Evolutionary conservation across 192 early-diverging fungal genomes (phyloP).

Genomic region (Globomyces pollinis-pini): DNA sequence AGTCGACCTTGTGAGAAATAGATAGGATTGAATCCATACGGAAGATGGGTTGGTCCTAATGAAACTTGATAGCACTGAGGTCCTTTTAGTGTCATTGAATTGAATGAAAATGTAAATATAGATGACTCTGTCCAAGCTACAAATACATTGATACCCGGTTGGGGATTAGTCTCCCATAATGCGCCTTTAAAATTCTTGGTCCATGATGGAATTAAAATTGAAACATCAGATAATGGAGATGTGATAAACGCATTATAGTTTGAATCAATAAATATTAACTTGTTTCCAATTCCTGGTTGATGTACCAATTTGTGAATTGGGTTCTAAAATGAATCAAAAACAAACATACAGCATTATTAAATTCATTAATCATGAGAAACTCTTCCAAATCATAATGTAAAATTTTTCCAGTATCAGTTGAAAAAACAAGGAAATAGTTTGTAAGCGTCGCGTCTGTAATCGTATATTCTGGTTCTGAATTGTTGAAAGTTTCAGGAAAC

Average conservation of each 20-base stretch:
- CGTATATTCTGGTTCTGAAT: too few relatives aligned
- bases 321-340: constrained; percentile 21
- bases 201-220: constrained; percentile 26
- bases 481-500: too few relatives aligned
- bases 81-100: constrained; percentile 19
- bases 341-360: constrained; percentile 32
- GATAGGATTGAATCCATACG: constrained; percentile 41
- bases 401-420: constrained; percentile 21
- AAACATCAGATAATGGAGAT: constrained; percentile 30
- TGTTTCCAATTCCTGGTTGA: constrained; percentile 28
- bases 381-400: constrained; percentile 31
- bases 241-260: constrained; percentile 26
- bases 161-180: background rate
- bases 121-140: background rate
- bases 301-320: constrained; percentile 26
- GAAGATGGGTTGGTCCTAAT: constrained; percentile 34
- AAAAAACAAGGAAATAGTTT: constrained; percentile 32
- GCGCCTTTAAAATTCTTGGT: constrained; percentile 17
- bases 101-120: background rate
- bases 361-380: constrained; percentile 35
- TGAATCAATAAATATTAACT: constrained; percentile 36
- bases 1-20: constrained; percentile 26
- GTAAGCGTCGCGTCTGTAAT: constrained; percentile 21
- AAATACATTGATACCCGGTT: too few relatives aligned
- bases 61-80: constrained; percentile 23